Conservation (phyloP, 306 rosid species). For the Cyamopsis tetragonoloba region DNA sequence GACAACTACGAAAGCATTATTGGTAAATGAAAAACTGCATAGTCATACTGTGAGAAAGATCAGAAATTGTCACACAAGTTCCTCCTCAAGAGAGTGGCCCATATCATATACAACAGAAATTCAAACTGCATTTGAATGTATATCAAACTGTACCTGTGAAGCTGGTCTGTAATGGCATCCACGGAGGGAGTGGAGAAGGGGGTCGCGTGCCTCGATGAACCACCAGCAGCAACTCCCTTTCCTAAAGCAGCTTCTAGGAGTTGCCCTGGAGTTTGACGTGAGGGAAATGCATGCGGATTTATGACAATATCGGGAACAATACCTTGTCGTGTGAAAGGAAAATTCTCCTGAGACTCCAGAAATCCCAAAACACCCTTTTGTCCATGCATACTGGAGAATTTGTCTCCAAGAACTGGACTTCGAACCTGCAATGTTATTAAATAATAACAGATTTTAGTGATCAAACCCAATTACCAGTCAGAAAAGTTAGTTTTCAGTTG, state of each 20-base stretch:
- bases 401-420: constrained; percentile 92
- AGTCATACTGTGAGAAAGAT: constrained; percentile 13
- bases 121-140: not conserved
- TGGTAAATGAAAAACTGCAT: not conserved
- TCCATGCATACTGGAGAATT: constrained; percentile 99
- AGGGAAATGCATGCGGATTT: constrained; percentile 97
- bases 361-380: constrained; percentile 96
- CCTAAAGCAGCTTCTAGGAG: constrained; percentile 95
- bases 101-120: not conserved
- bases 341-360: constrained; percentile 90
- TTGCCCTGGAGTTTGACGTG: constrained; percentile 97
- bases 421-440: constrained; percentile 58
- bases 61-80: constrained; percentile 9
- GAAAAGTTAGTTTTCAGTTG: constrained; percentile 5
- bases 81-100: not conserved
- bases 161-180: constrained; percentile 81
- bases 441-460: constrained; percentile 7
- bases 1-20: not conserved
- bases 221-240: constrained; percentile 86
- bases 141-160: constrained; percentile 61
- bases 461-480: not conserved
- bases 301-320: constrained; percentile 96
- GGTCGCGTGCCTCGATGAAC: constrained; percentile 61
- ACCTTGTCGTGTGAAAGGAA: constrained; percentile 87
- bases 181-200: constrained; percentile 85